These are phyloP conservation scores for Coemansia sp. DNA, from an alignment of 192 early-diverging fungal species.

Conservation along the genomic window DNA sequence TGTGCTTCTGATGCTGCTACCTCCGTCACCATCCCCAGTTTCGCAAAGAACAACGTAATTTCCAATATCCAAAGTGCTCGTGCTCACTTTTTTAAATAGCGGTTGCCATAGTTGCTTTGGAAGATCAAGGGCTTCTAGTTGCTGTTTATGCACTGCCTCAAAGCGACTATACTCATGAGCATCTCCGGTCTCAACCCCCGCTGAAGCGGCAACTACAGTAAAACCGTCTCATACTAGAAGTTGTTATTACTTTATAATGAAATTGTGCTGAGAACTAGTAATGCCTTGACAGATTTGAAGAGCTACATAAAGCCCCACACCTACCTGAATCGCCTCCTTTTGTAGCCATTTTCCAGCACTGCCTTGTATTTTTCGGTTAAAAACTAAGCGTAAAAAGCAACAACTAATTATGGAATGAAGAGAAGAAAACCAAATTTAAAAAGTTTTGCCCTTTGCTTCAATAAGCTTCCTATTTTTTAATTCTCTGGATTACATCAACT, in stretches of 20 bases:
- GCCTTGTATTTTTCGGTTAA: not conserved
- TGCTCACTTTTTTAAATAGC: constrained; percentile 37
- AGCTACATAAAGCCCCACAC: not conserved
- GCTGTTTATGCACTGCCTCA: constrained; percentile 42
- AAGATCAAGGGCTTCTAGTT: constrained; percentile 45
- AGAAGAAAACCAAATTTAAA: not conserved
- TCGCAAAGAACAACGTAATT: constrained; percentile 34
- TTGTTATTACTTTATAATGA: not conserved
- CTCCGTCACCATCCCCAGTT: not conserved
- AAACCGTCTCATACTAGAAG: not conserved
- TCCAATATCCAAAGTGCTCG: constrained; percentile 42
- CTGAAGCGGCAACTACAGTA: constrained; percentile 16
- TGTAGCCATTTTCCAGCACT: constrained; percentile 14
- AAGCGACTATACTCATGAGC: constrained; percentile 47
- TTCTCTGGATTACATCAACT: too few relatives aligned
- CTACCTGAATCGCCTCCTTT: constrained; percentile 10
- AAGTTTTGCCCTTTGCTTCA: not conserved
- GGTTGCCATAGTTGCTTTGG: constrained; percentile 40
- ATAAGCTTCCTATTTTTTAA: not conserved
- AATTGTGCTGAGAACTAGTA: not conserved
- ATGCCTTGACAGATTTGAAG: not conserved
- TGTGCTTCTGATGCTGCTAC: not conserved
- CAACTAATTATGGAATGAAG: not conserved
- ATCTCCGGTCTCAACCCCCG: constrained; percentile 26
- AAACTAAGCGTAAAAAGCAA: not conserved